These are phyloP conservation scores for Neonectria neomacrospora DNA, from an alignment of 2,329 filamentous ascomycete genomes.

Conservation along the genomic window DNA sequence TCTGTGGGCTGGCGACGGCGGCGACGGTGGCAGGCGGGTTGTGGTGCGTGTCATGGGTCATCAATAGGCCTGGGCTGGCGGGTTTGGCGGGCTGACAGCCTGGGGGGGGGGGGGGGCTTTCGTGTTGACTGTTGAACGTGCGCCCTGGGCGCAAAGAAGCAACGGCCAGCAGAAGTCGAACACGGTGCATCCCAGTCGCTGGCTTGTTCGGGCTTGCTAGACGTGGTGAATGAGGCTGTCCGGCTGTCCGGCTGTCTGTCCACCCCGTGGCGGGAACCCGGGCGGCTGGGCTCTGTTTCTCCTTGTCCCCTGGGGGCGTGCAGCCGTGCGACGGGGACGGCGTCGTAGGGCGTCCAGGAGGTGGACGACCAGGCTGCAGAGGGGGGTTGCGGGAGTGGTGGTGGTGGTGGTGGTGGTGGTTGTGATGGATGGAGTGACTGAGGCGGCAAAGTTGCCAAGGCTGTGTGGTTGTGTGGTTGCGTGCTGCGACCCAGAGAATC, in stretches of 20 bases:
- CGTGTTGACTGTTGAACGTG: slow-evolving; percentile 12
- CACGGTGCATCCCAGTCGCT: slow-evolving; percentile 9
- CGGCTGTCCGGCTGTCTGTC: slow-evolving; percentile 32
- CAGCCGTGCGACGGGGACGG: slow-evolving; percentile 40
- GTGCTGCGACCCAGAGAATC: slow-evolving; percentile 6
- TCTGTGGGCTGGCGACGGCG: slow-evolving; percentile 3
- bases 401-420: slow-evolving; percentile 11
- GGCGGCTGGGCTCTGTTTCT: slow-evolving; percentile 41
- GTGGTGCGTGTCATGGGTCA: slow-evolving; percentile 27
- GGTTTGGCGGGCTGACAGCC: slow-evolving; percentile 36
- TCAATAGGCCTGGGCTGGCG: slow-evolving; percentile 28
- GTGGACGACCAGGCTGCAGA: slow-evolving; percentile 3
- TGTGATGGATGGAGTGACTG: slow-evolving; percentile 6
- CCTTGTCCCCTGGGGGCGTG: slow-evolving; percentile 36
- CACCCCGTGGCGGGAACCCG: slow-evolving; percentile 39
- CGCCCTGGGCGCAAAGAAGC: slow-evolving; percentile 11
- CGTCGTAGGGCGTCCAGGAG: slow-evolving; percentile 37
- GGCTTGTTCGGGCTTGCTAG: slow-evolving; percentile 22
- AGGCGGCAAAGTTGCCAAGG: slow-evolving; percentile 1
- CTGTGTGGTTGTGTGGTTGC: slow-evolving; percentile 7
- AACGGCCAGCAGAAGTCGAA: slow-evolving; percentile 16
- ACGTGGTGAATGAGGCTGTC: slow-evolving; percentile 35
- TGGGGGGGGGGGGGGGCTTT: slow-evolving; percentile 8
- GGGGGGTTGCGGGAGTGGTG: slow-evolving; percentile 15
- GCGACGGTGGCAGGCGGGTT: background rate